Evolutionary conservation across 108 stramenopile species (phyloP).

Genomic region (Skeletonema marinoi): DNA sequence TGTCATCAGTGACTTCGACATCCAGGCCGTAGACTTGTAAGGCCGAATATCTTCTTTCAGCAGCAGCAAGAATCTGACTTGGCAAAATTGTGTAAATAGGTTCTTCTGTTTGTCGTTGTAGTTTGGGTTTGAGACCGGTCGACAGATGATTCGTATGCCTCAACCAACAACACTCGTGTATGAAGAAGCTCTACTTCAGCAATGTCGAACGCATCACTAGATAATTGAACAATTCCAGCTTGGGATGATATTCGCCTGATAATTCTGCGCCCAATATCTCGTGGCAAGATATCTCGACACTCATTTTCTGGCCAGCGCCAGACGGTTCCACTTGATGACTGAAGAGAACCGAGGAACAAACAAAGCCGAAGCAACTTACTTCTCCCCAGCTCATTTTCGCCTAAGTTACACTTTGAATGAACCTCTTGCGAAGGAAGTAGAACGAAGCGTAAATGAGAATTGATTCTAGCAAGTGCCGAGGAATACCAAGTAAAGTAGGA

Average conservation of each 20-base stretch:
- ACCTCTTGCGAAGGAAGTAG: background rate
- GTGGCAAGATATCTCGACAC: background rate
- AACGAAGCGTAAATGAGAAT: background rate
- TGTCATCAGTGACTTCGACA: too few species aligned
- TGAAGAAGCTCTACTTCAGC: slow-evolving; percentile 5
- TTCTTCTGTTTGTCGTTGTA: background rate
- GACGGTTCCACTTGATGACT: background rate
- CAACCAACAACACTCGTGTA: background rate
- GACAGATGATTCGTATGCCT: background rate
- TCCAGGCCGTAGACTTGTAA: too few species aligned
- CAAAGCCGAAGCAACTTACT: background rate
- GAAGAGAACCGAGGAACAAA: background rate
- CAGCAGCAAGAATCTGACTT: background rate
- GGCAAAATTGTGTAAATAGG: background rate
- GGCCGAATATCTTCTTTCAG: background rate
- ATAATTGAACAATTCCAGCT: slow-evolving; percentile 13
- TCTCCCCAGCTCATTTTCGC: background rate
- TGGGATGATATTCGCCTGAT: slow-evolving; percentile 1
- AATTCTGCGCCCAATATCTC: slow-evolving; percentile 7
- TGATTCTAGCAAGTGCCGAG: background rate
- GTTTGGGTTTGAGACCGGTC: too few species aligned
- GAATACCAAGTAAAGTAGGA: background rate
- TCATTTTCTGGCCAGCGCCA: slow-evolving; percentile 17
- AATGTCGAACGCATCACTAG: background rate
- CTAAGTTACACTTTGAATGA: background rate